Conservation (phyloP, 345 rosid species). For the Rhodamnia rubescens region DNA sequence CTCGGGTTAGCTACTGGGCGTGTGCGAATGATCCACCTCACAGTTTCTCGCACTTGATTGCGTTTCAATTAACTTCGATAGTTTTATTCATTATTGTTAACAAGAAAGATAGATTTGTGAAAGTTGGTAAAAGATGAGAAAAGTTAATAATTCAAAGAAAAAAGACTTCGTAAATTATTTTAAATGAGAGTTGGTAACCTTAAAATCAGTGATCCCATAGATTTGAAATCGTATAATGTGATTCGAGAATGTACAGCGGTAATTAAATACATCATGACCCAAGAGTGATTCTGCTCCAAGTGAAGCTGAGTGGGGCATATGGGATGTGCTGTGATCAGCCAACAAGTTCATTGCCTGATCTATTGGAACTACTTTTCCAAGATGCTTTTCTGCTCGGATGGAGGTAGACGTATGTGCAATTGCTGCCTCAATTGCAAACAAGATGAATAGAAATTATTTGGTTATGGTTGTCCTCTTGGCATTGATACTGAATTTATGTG, state of each 20-base stretch:
- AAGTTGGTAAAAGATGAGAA: too few relatives aligned
- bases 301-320: neutral
- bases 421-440: neutral
- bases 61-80: neutral
- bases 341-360: neutral
- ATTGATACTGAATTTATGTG: neutral
- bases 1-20: neutral
- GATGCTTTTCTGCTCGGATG: neutral
- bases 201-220: too few relatives aligned
- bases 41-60: neutral
- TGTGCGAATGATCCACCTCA: neutral
- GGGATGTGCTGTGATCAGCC: neutral
- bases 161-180: too few relatives aligned
- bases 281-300: too few relatives aligned
- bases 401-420: neutral
- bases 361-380: neutral
- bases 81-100: too few relatives aligned
- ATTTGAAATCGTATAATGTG: neutral
- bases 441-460: neutral
- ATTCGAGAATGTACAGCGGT: neutral
- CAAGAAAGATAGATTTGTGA: too few relatives aligned
- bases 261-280: neutral
- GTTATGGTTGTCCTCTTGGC: neutral
- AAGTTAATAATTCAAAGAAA: too few relatives aligned
- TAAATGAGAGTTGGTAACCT: neutral